Conservation (phyloP, 495 filamentous ascomycete species). For the Cercophora scortea region DNA sequence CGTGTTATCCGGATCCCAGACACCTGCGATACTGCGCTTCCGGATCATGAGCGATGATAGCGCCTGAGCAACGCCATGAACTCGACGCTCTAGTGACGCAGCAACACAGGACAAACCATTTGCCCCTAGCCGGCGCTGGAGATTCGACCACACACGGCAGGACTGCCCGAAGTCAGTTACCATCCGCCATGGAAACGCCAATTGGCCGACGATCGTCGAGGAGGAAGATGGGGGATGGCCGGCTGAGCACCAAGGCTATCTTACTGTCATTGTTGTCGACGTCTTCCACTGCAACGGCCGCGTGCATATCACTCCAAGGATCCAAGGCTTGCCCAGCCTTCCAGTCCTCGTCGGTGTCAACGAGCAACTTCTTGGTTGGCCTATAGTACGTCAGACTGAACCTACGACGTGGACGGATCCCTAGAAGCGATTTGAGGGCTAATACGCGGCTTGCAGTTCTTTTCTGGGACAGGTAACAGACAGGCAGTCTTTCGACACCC, state of each 20-base stretch:
- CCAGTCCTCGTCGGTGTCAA: constrained; percentile 72
- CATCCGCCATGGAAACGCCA: constrained; percentile 3
- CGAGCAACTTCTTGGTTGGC: constrained; percentile 51
- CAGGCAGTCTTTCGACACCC: constrained; percentile 67
- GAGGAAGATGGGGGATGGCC: constrained; percentile 3
- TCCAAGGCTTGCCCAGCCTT: constrained; percentile 84
- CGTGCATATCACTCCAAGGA: constrained; percentile 72
- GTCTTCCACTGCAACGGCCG: constrained; percentile 19
- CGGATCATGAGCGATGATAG: constrained; percentile 18
- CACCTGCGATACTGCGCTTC: neutral
- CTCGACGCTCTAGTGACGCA: constrained; percentile 8
- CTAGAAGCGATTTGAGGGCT: neutral
- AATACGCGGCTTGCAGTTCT: constrained; percentile 48
- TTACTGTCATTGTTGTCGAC: constrained; percentile 15
- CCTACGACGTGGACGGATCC: too few relatives aligned
- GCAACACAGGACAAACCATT: constrained; percentile 1
- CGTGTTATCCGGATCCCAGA: neutral
- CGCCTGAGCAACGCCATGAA: constrained; percentile 14
- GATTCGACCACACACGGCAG: neutral
- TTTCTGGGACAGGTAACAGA: constrained; percentile 79
- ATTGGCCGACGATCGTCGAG: constrained; percentile 2
- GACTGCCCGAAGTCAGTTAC: neutral
- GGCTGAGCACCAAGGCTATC: constrained; percentile 3
- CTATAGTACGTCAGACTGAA: constrained; percentile 60
- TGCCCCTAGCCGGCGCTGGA: neutral